Percentiles rank a stretch among this genome's conserved stretches.
phyloP scores from a whole-genome alignment of 169 alveolate species.

The Amoebophrya sp. region DNA sequence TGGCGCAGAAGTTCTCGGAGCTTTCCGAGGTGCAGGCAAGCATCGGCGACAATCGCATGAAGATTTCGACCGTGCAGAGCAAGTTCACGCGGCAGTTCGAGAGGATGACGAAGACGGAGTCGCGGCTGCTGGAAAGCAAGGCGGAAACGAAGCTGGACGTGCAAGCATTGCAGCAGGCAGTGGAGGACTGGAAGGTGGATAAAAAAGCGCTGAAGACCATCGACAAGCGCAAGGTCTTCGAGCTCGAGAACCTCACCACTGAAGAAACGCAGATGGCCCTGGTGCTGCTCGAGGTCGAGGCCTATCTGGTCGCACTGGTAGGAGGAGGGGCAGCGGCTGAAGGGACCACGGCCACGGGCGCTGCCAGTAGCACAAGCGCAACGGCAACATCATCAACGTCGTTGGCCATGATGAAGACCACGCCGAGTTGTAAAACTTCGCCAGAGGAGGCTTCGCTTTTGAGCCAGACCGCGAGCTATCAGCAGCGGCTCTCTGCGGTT shows the following conservation, averaged over 20 bases:
- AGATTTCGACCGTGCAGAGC: not conserved
- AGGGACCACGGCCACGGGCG: too few species aligned
- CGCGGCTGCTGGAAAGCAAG: not conserved
- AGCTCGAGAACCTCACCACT: not conserved
- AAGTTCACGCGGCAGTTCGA: not conserved
- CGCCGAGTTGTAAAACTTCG: too few species aligned
- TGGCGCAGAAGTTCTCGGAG: not conserved
- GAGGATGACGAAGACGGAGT: not conserved
- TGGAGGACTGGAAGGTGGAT: not conserved
- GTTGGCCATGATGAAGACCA: too few species aligned
- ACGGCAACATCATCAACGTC: too few species aligned
- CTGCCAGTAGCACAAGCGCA: too few species aligned
- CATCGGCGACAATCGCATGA: not conserved
- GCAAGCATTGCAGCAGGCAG: not conserved
- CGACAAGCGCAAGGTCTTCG: not conserved
- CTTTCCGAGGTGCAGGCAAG: too few species aligned
- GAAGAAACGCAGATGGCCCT: not conserved
- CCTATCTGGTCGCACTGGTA: too few species aligned
- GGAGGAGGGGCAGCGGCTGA: too few species aligned
- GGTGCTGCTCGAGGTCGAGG: not conserved
- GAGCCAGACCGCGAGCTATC: too few species aligned
- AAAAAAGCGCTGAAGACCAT: not conserved
- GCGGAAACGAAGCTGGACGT: not conserved
- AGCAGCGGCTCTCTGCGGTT: too few species aligned
- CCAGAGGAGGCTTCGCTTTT: too few species aligned